Evolutionary conservation across 2,329 filamentous ascomycete genomes (phyloP).

Genomic region (Diaporthe citriasiana): DNA sequence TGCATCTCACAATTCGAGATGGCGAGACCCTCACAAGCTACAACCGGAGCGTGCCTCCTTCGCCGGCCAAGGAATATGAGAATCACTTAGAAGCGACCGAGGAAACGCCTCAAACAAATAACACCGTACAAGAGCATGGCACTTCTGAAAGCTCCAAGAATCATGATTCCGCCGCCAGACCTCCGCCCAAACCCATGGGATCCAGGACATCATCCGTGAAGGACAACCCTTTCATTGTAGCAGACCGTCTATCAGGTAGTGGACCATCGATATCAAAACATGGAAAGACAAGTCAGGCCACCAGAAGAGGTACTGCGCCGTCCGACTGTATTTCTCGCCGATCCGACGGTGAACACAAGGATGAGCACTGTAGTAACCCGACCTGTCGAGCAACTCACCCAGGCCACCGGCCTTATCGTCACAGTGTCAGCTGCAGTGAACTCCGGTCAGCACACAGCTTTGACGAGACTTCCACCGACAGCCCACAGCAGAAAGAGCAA

Average conservation of each 20-base stretch:
- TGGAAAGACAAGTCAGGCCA: background rate
- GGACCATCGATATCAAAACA: slow-evolving; percentile 4
- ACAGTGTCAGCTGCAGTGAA: slow-evolving; percentile 45
- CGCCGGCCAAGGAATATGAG: slow-evolving; percentile 13
- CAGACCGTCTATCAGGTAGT: slow-evolving; percentile 44
- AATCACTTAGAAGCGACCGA: slow-evolving; percentile 4
- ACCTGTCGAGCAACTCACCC: slow-evolving; percentile 45
- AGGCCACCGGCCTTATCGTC: slow-evolving; percentile 44
- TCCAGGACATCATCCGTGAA: slow-evolving; percentile 37
- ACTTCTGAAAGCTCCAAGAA: background rate
- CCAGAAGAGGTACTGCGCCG: background rate
- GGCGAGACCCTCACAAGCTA: slow-evolving; percentile 41
- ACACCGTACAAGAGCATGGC: background rate
- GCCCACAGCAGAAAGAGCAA: slow-evolving; percentile 38
- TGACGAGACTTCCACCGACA: slow-evolving; percentile 28
- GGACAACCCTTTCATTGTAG: slow-evolving; percentile 46
- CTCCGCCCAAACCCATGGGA: slow-evolving; percentile 9
- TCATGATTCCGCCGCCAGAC: background rate
- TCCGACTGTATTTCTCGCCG: slow-evolving; percentile 40
- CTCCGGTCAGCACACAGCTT: background rate
- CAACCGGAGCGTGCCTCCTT: slow-evolving; percentile 38
- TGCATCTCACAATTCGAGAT: slow-evolving; percentile 42
- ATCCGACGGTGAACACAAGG: slow-evolving; percentile 37
- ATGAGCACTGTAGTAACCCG: slow-evolving; percentile 41
- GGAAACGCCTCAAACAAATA: background rate